These are phyloP conservation scores for Aspergillus brasiliensis DNA, from an alignment of 2,329 filamentous ascomycete genomes.

Conservation along the genomic window DNA sequence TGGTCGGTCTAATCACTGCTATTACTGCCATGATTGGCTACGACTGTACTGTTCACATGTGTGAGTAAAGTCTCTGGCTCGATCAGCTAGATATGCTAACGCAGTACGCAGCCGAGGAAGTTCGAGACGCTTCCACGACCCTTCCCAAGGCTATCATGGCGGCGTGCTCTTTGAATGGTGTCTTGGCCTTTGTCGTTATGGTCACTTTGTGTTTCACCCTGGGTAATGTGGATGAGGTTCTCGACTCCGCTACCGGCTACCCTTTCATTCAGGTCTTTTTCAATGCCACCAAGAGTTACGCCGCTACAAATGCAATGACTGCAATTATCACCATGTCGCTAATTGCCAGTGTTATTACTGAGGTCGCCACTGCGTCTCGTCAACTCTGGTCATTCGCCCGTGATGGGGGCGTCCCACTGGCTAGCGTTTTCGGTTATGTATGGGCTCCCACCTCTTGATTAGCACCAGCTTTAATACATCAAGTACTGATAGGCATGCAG, in stretches of 20 bases:
- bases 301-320: conserved; percentile 49
- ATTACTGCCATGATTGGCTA: not conserved
- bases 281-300: conserved; percentile 44
- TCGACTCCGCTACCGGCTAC: conserved; percentile 32
- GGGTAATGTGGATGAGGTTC: conserved; percentile 33
- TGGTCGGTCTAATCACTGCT: conserved; percentile 33
- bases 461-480: not conserved
- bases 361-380: conserved; percentile 35
- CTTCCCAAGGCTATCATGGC: conserved; percentile 44
- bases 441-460: not conserved
- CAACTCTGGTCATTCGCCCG: conserved; percentile 49
- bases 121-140: conserved; percentile 37
- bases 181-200: conserved; percentile 41
- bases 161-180: conserved; percentile 38
- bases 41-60: conserved; percentile 1
- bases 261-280: conserved; percentile 32
- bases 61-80: not conserved
- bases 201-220: conserved; percentile 44
- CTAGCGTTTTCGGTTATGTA: conserved; percentile 22
- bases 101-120: conserved; percentile 37
- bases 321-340: conserved; percentile 42
- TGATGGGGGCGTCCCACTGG: conserved; percentile 44
- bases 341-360: conserved; percentile 40
- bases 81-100: not conserved
- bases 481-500: conserved; percentile 24